Percentiles rank a stretch among this genome's conserved stretches.
Conservation (phyloP, 1,284 basidiomycete species). For the Chalciporus sp. region DNA sequence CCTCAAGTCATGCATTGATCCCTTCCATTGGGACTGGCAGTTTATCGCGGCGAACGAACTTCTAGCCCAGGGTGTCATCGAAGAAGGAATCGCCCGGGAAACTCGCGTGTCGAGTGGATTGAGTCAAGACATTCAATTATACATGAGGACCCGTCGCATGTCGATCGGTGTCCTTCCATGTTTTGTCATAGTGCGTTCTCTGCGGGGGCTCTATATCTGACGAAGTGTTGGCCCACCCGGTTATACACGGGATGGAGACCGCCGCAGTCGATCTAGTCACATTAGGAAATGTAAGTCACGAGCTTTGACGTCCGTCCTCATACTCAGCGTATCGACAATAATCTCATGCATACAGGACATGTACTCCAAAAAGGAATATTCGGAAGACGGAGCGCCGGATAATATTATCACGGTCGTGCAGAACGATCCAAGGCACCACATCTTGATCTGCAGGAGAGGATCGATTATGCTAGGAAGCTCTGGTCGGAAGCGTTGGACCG, state of each 20-base stretch:
- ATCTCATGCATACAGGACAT: constrained; percentile 22
- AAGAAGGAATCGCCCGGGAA: no score
- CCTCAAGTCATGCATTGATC: no score
- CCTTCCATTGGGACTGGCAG: no score
- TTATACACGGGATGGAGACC: constrained; percentile 31
- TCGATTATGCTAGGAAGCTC: constrained; percentile 17
- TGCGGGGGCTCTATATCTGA: constrained; percentile 29
- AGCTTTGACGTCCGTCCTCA: background rate
- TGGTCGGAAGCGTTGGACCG: constrained; percentile 18
- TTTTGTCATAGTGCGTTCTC: constrained; percentile 31
- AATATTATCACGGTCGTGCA: constrained; percentile 27
- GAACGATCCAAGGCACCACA: constrained; percentile 20
- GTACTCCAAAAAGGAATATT: constrained; percentile 32
- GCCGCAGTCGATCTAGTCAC: constrained; percentile 27
- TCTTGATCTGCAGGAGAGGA: constrained; percentile 20
- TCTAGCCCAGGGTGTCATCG: no score
- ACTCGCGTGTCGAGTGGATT: no score
- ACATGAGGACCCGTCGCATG: no score
- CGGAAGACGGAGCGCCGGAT: constrained; percentile 31
- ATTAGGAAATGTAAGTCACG: constrained; percentile 26
- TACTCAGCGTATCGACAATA: background rate
- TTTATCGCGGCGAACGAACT: no score
- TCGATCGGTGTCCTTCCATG: constrained; percentile 29
- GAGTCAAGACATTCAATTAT: no score
- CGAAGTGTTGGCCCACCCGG: constrained; percentile 20